Conservation (phyloP, 345 rosid genomes). For the Brassica cretica region DNA sequence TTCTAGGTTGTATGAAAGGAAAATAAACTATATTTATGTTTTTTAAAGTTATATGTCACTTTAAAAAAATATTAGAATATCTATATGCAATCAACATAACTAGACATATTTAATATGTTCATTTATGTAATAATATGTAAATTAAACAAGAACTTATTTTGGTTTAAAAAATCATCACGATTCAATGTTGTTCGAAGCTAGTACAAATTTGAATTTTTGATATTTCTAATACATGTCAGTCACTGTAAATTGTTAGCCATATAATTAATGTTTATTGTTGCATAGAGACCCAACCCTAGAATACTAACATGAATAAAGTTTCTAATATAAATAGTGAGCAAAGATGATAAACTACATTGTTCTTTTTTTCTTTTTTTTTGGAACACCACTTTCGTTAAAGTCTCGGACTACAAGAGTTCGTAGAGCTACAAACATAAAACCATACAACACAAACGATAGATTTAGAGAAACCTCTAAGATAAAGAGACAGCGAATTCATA, state of each 20-base stretch:
- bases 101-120: neutral
- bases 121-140: neutral
- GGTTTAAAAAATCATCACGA: neutral
- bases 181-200: neutral
- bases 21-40: neutral
- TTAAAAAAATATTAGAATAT: neutral
- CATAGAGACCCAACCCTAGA: neutral
- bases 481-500: too few relatives aligned
- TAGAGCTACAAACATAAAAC: too few relatives aligned
- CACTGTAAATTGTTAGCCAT: neutral
- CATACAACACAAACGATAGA: too few relatives aligned
- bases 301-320: neutral
- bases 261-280: neutral
- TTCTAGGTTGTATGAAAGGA: neutral
- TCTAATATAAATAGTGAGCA: neutral
- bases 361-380: too few relatives aligned
- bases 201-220: neutral
- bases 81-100: neutral
- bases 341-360: slow-evolving; percentile 26
- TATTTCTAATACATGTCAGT: slow-evolving; percentile 1
- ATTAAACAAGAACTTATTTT: neutral
- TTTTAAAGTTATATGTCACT: neutral
- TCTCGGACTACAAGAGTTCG: too few relatives aligned
- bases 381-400: too few relatives aligned
- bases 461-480: too few relatives aligned